Percentiles rank a stretch among this genome's conserved stretches.
phyloP scores from a whole-genome alignment of 805 yeast genomes.

The Tetrapisispora phaffii region DNA sequence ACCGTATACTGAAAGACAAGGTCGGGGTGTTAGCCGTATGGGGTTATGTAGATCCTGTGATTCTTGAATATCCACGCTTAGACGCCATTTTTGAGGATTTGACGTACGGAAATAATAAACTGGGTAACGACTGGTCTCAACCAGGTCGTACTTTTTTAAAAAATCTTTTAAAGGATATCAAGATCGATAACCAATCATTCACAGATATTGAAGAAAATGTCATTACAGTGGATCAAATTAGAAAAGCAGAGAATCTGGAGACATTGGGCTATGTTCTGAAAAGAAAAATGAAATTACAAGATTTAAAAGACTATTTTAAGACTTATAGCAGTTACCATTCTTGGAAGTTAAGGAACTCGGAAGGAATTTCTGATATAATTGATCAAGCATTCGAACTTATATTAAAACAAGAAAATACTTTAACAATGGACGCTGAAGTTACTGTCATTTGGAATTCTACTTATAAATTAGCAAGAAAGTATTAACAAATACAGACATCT shows the following conservation, averaged over 20 bases:
- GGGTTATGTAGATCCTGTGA: constrained; percentile 69
- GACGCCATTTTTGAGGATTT: constrained; percentile 44
- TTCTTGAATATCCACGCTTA: constrained; percentile 42
- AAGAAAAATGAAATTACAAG: constrained; percentile 35
- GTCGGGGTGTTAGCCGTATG: constrained; percentile 64
- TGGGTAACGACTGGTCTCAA: constrained; percentile 72
- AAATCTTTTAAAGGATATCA: constrained; percentile 25
- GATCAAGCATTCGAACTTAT: constrained; percentile 37
- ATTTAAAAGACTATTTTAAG: constrained; percentile 42
- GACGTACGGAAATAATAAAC: constrained; percentile 37
- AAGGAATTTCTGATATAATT: constrained; percentile 36
- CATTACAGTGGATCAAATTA: constrained; percentile 13
- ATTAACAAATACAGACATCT: too few species aligned
- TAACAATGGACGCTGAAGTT: constrained; percentile 8
- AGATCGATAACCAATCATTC: constrained; percentile 28
- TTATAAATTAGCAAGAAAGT: constrained; percentile 19
- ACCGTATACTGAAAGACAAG: constrained; percentile 40
- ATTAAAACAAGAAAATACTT: constrained; percentile 22
- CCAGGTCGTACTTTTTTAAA: constrained; percentile 62
- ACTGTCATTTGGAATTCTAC: constrained; percentile 23
- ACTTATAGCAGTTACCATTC: constrained; percentile 66
- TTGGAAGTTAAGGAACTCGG: constrained; percentile 33
- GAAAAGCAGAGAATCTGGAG: constrained; percentile 9
- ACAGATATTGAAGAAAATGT: constrained; percentile 31
- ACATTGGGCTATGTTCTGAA: constrained; percentile 27